Evolutionary conservation across 129 eudicot species (phyloP), one percentile per base, ranked within the genome.

Genomic region (Calendula officinalis): DNA sequence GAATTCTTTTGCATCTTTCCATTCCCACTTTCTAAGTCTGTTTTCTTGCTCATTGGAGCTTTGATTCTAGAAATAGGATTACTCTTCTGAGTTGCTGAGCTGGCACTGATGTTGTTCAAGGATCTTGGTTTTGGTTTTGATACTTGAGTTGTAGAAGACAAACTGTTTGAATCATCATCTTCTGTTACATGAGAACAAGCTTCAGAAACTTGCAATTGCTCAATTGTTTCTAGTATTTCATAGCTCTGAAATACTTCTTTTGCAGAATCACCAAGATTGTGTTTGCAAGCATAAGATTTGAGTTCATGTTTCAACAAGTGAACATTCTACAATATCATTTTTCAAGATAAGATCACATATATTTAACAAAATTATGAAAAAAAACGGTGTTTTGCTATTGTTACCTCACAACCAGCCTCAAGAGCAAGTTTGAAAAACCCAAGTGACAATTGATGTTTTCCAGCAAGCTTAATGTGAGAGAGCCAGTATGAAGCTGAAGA

Each of bases 401-500:
- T 57, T 84, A 90, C 97, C 97, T 90, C 85, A 48, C 92, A 81
- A 47, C 82, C 82, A 34, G 92, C 92, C 46, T 86, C 92, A 3
- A 82, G 64, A 32, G 97, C 97, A 45, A 90, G 95, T 67, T 86
- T 90, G 49, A 86, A 90, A 75, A 90, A 90, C 34, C 95, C 95
- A 56, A 90, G 92, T n/a, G 97, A 90, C 32, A 90, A 37, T 0
- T 78, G 72, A 68, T 90, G 97, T 49, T 84, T 84, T 16, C 78
- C 85, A 77, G 86, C 84, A 60, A 77, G 82, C 80, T 84, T 86
- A 39, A 90, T 84, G 60, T 82, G 97, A 53, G 83, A 59, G 13
- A 86, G 80, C 97, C 97, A 90, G 50, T 90, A 90, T 5, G 95
- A 81, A 8, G 95, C 80, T 0, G 95, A 90, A 52, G 87, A 71